phyloP scores from a whole-genome alignment of 2,329 filamentous ascomycete species.

The Nemania sp. region DNA sequence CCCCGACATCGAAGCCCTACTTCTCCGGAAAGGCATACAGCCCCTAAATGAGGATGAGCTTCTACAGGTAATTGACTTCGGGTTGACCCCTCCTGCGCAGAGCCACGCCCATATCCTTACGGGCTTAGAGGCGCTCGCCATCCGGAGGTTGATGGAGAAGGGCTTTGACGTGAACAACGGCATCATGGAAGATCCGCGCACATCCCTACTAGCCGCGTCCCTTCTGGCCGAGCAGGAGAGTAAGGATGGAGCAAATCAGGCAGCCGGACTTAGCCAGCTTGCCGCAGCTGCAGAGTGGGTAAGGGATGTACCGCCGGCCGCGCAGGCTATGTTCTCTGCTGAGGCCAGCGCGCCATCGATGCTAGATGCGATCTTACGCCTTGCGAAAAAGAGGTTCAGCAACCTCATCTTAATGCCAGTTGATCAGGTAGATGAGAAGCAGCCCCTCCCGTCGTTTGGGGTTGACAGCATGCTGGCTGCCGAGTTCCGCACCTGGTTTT shows the following conservation, averaged over 20 bases:
- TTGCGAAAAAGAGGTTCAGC: conserved; percentile 26
- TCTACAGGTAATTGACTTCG: conserved; percentile 45
- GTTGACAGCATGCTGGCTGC: conserved; percentile 53
- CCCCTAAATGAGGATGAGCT: conserved; percentile 44
- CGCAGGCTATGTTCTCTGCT: neutral
- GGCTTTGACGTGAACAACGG: conserved; percentile 16
- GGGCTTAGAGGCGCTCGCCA: conserved; percentile 38
- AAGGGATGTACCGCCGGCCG: neutral
- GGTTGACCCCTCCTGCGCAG: neutral
- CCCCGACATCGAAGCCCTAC: conserved; percentile 39
- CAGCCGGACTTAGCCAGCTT: conserved; percentile 5
- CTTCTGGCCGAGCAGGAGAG: conserved; percentile 11
- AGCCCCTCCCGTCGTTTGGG: conserved; percentile 43
- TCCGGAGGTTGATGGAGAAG: neutral
- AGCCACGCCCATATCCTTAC: conserved; percentile 42
- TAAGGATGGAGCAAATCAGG: conserved; percentile 17
- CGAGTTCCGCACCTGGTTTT: conserved; percentile 52
- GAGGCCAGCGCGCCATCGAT: neutral
- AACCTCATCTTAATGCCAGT: conserved; percentile 33
- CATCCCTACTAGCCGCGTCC: neutral
- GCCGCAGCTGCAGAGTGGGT: conserved; percentile 1
- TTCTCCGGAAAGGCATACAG: conserved; percentile 42
- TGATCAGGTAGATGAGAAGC: conserved; percentile 29
- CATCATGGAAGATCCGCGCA: neutral
- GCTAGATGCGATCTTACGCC: conserved; percentile 23